Evolutionary conservation across 352 stramenopile species (phyloP).

Genomic region (Phytopythium montanum): DNA sequence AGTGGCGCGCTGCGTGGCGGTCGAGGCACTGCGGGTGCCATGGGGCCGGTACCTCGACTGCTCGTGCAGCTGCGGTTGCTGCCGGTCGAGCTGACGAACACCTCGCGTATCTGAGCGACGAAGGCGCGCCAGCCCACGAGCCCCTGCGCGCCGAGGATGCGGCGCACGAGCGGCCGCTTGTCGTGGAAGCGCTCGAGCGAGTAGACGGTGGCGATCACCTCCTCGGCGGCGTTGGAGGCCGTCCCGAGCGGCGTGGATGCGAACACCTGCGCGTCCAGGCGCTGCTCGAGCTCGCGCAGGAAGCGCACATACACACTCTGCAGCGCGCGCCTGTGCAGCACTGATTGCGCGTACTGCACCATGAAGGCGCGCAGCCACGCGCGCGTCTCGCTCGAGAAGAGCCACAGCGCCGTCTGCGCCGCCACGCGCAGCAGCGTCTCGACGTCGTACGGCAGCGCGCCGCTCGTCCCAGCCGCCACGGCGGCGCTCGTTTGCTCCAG

Average conservation of each 20-base stretch:
- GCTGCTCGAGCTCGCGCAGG: slow-evolving; percentile 36
- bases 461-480: not conserved
- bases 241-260: slow-evolving; percentile 26
- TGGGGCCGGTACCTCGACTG: not conserved
- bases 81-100: slow-evolving; percentile 27
- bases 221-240: slow-evolving; percentile 46
- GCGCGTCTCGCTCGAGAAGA: slow-evolving; percentile 43
- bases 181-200: slow-evolving; percentile 39
- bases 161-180: slow-evolving; percentile 39
- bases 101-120: slow-evolving; percentile 65
- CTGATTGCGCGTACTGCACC: slow-evolving; percentile 17
- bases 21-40: too few species aligned
- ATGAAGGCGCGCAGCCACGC: slow-evolving; percentile 45
- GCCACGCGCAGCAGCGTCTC: slow-evolving; percentile 36
- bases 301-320: slow-evolving; percentile 44
- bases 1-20: not conserved
- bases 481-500: slow-evolving; percentile 24
- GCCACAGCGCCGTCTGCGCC: slow-evolving; percentile 40
- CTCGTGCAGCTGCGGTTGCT: not conserved
- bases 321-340: slow-evolving; percentile 41
- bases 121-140: slow-evolving; percentile 56
- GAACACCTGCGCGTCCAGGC: slow-evolving; percentile 46
- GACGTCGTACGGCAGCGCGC: slow-evolving; percentile 21
- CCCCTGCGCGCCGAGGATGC: slow-evolving; percentile 44
- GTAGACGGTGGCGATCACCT: slow-evolving; percentile 65